Base-by-base conservation (phyloP, 2,329 filamentous ascomycete genomes). In the Apiospora malaysiana region DNA sequence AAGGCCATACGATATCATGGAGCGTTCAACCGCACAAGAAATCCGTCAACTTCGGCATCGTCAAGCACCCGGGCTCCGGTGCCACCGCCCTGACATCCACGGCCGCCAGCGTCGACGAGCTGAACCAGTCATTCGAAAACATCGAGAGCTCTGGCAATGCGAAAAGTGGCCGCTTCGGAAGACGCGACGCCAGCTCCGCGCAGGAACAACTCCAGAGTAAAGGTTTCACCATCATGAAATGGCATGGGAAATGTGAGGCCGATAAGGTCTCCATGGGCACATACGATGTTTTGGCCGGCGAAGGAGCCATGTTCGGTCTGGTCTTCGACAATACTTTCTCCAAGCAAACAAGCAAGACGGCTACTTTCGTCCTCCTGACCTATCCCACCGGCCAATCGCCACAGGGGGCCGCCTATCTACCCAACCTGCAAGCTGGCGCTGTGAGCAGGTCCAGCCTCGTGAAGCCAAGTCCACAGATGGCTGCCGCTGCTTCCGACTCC, bases 301-400 rank as follows among this genome's bases (percentile, higher is more conserved):
- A 96, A 74, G 93, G 91, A 32, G 96, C 96, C 78, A 98, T 97
- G 90, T 99, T 97, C 80, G 96, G 95, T 70, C 86, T 99, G 72
- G 94, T 98, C 43, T 97, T 99, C 79, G 96, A 99, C 88, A 99
- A 99, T 79, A 99, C 96, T 40, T 99, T 99, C 80, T 97, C 95
- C 72, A 98, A 98, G 83, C 93, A 92, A 81, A 92, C 93, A 56
- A 96, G 95, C 69, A 99, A 99, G 84, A 97, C 93, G 42, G 94
- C 94, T 25, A 98, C 95, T 9, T 94, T 99, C 78, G 95, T 98
- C 46, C 89, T 99, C 69, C 88, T 98, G 80, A 98, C 94, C 49
- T 98, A 98, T 78, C 95, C 95, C 12, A 95, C 94, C 46, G 92
- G 91, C 75, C 88, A 90, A 7, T 90, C 93, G 45, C 94, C 94